phyloP scores from a whole-genome alignment of 129 eudicot species.

The Oenanthe sinensis region DNA sequence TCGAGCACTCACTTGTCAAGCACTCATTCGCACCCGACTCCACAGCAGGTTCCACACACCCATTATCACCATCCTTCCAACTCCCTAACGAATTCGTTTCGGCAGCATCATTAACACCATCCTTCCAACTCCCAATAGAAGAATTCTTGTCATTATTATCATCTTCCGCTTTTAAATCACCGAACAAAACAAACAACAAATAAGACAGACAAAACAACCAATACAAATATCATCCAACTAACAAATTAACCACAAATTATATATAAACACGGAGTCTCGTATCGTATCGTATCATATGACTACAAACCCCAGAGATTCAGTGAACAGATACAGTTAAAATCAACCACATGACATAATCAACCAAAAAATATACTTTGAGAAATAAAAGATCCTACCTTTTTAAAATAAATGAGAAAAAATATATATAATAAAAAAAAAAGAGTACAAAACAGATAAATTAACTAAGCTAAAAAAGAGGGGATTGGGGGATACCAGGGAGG shows the following conservation, averaged over 20 bases:
- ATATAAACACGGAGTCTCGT: no score
- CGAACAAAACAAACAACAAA: constrained; percentile 9
- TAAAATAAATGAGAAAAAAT: no score
- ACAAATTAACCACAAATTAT: neutral
- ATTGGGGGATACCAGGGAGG: constrained; percentile 4
- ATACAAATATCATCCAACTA: neutral
- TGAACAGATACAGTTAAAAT: no score
- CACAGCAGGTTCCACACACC: no score
- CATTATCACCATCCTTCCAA: constrained; percentile 31
- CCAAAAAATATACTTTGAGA: no score
- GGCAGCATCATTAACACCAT: constrained; percentile 18
- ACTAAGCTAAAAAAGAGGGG: neutral
- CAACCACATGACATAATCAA: no score
- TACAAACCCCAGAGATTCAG: neutral
- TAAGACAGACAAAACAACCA: neutral
- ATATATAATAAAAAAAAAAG: no score
- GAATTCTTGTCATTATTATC: constrained; percentile 11
- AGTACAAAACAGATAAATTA: neutral
- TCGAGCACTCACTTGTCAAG: constrained; percentile 35
- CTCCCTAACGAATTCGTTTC: constrained; percentile 35
- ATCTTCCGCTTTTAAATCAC: constrained; percentile 12
- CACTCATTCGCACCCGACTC: constrained; percentile 37
- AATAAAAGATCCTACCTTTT: no score
- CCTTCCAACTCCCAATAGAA: constrained; percentile 19
- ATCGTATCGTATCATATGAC: neutral